Evolutionary conservation across 1,284 basidiomycete species (phyloP), one percentile per base, ranked within the genome.

Genomic region (Boletus semigastroideus): DNA sequence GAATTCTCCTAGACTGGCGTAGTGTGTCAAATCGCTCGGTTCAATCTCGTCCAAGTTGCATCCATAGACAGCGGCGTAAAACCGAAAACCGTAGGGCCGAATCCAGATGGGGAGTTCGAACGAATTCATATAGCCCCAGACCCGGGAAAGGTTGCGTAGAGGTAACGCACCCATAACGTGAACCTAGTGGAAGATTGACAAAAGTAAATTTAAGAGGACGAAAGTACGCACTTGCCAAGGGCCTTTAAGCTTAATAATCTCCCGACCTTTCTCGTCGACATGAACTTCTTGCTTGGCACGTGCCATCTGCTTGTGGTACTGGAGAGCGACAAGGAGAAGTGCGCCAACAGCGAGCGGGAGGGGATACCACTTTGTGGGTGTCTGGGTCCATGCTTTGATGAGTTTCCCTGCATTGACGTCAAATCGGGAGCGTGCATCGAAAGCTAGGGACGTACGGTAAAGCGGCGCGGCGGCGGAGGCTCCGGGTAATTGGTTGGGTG

Each of bases 51-150:
- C 86, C 53, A 99, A 78, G 73, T 98, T 90, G 76, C 94, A 98
- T 30, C 94, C 94, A 66, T 99, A 99, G 30, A 87, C 79, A 62
- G 76, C 83, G 20, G 92, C 83, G 69, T 98, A 98, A 37, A 97
- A 65, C 56, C 82, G 81, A 78, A 95, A 89, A 33, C 94, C 92
- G 63, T 84, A 85, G 1, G 94, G 94, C 25, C 96, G 80, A 72
- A 94, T 84, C 96, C 95, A 99, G 51, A 96, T 80, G 22, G 96
- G 97, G 2, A 99, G 82, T 56, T 94, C 88, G 47, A 94, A 76
- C 4, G 87, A 90, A 74, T 98, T 99, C 52, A 97, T 67, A 72
- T 94, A 95, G 9, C 97, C 97, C 94, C 96, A 99, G 9, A 98
- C 73, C 7, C 95, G 87, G 25, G 94, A 98, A 65, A 98, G 85